A percentile compares a stretch with the other conserved stretches of the same genome.
These are phyloP conservation scores for Verticillium albo-atrum DNA, from an alignment of 2,329 filamentous ascomycete species.

Conservation along the genomic window DNA sequence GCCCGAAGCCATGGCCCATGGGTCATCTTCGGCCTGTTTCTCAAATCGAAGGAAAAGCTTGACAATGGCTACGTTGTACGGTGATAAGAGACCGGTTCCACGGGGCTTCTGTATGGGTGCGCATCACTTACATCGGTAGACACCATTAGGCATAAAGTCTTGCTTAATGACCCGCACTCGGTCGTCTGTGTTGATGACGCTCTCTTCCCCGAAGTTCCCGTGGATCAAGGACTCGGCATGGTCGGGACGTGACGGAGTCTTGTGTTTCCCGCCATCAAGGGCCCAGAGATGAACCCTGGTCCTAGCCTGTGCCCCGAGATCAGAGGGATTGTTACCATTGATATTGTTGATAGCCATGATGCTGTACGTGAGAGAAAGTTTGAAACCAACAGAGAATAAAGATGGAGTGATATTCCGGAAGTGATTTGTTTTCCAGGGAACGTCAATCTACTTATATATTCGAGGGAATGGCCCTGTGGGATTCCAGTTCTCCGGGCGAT, in stretches of 20 bases:
- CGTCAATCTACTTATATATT: no score
- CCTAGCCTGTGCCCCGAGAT: background rate
- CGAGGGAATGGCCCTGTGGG: no score
- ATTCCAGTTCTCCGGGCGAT: no score
- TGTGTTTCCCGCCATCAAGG: background rate
- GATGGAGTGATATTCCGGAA: background rate
- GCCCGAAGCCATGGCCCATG: conserved; percentile 16
- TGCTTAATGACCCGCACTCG: background rate
- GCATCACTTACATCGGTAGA: background rate
- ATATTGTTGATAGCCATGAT: background rate
- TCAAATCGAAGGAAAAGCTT: conserved; percentile 9
- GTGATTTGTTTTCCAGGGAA: no score
- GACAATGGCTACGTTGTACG: background rate
- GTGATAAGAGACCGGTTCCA: no score
- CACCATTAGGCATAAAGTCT: background rate
- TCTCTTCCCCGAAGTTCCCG: background rate
- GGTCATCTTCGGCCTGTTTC: background rate
- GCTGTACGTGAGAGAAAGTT: background rate
- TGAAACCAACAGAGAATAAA: background rate
- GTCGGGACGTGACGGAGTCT: background rate
- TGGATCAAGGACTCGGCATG: background rate
- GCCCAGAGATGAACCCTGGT: background rate
- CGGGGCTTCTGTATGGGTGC: no score
- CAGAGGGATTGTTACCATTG: background rate
- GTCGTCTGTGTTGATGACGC: background rate